A percentile compares a stretch with the other conserved stretches of the same genome.
Conservation (phyloP, 2,329 filamentous ascomycete species). For the Fusarium incarnatum region DNA sequence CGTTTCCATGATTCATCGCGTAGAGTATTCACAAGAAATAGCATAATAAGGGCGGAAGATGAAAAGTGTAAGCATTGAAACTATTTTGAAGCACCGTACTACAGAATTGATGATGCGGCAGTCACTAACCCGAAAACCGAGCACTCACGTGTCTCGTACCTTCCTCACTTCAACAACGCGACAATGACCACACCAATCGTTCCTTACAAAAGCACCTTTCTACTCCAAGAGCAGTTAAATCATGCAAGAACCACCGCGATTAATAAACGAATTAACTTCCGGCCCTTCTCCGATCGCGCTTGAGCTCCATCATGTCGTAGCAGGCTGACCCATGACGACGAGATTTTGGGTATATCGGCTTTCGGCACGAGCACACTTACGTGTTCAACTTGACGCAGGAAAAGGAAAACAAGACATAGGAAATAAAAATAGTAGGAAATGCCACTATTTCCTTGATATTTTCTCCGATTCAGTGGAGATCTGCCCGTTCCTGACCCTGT, state of each 20-base stretch:
- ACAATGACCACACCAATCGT: background rate
- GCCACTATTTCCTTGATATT: constrained; percentile 28
- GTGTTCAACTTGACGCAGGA: background rate
- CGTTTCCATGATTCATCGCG: background rate
- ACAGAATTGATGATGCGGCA: background rate
- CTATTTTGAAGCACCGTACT: background rate
- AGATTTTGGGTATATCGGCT: constrained; percentile 15
- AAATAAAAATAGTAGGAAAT: constrained; percentile 15
- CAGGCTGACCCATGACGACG: constrained; percentile 18
- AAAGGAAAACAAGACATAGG: constrained; percentile 1
- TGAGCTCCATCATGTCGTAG: constrained; percentile 12
- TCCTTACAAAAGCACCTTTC: background rate
- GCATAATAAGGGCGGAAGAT: background rate
- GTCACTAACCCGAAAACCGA: background rate
- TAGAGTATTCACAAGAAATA: background rate
- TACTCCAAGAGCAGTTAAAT: background rate
- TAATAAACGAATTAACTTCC: background rate
- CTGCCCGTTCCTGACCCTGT: constrained; percentile 21
- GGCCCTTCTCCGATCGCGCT: constrained; percentile 7
- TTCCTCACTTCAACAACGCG: background rate
- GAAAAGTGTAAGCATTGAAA: background rate
- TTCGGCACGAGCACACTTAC: constrained; percentile 9
- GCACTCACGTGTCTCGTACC: background rate
- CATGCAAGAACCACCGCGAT: background rate
- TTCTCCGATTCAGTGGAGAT: constrained; percentile 21